Conservation (phyloP, 768 basidiomycete genomes). For the Gelatoporia subvermispora region DNA sequence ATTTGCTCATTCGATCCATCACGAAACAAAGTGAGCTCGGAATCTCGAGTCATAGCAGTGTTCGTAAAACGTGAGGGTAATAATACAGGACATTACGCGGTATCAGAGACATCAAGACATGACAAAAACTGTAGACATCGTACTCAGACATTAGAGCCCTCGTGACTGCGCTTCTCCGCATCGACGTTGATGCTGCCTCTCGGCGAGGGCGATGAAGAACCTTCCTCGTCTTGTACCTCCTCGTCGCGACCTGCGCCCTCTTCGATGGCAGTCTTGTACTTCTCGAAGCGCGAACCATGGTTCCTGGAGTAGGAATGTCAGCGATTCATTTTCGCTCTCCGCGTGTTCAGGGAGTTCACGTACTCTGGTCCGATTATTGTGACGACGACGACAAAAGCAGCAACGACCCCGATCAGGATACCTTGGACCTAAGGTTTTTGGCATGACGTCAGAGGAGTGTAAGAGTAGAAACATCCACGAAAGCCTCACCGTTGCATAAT, state of each 20-base stretch:
- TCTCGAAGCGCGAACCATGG: conserved; percentile 69
- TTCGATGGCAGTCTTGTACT: conserved; percentile 74
- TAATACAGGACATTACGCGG: too few relatives aligned
- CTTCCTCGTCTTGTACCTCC: conserved; percentile 26
- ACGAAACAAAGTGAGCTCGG: too few relatives aligned
- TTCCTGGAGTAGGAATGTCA: conserved; percentile 25
- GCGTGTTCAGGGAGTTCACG: conserved; percentile 24
- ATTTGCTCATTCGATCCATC: conserved; percentile 1
- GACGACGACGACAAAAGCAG: conserved; percentile 71
- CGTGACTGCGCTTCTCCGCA: too few relatives aligned
- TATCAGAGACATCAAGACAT: too few relatives aligned
- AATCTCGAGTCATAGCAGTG: too few relatives aligned
- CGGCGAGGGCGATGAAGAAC: background rate
- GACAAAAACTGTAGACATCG: too few relatives aligned
- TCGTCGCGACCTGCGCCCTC: conserved; percentile 58
- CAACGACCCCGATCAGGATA: conserved; percentile 81
- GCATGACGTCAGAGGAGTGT: background rate
- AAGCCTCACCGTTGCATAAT: conserved; percentile 39
- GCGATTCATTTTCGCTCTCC: background rate
- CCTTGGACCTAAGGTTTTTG: conserved; percentile 48
- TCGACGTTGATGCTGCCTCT: background rate
- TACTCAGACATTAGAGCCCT: too few relatives aligned
- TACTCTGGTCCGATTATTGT: conserved; percentile 77
- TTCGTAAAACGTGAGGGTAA: too few relatives aligned
- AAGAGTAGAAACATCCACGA: background rate